Evolutionary conservation across 176 grass and related monocot species (phyloP).

Genomic region (Oryza rufipogon): DNA sequence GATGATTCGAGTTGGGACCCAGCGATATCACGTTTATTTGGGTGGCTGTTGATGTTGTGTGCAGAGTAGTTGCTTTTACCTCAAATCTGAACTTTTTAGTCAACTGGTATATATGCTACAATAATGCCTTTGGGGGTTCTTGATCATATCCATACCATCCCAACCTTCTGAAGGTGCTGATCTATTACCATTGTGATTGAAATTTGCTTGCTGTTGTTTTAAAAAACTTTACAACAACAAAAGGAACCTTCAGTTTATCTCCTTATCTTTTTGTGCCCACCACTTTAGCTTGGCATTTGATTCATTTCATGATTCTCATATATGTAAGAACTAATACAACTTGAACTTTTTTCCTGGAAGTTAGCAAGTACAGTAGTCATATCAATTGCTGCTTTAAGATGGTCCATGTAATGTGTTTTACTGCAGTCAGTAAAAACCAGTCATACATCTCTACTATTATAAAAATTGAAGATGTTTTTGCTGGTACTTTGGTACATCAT

Average conservation of each 20-base stretch:
- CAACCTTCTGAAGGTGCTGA: neutral
- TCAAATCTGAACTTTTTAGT: neutral
- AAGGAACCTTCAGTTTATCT: neutral
- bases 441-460: neutral
- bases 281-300: neutral
- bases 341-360: neutral
- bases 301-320: neutral
- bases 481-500: no score
- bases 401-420: neutral
- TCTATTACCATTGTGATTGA: neutral
- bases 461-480: no score
- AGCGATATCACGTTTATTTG: neutral
- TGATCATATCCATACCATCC: neutral
- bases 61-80: neutral
- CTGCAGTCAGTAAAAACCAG: neutral
- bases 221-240: neutral
- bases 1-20: neutral
- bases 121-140: neutral
- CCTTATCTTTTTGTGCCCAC: neutral
- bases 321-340: neutral
- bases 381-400: neutral
- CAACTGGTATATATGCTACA: neutral
- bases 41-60: neutral
- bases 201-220: neutral
- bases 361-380: neutral